Evolutionary conservation across 2,329 filamentous ascomycete species (phyloP).

Genomic region (Eurotiales sp.): DNA sequence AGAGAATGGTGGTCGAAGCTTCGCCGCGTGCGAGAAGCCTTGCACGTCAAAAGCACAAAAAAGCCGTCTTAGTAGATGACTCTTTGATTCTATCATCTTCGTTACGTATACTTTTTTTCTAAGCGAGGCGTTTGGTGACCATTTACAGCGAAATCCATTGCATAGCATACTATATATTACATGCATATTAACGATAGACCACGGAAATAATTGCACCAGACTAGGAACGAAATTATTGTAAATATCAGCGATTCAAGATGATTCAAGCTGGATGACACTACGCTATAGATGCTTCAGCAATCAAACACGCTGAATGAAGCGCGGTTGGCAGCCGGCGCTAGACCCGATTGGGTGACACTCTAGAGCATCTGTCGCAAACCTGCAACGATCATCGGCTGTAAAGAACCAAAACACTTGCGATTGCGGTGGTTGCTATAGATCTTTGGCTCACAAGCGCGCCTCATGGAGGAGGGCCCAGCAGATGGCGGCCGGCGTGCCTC

Average conservation of each 20-base stretch:
- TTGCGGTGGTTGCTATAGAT: background rate
- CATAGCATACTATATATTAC: background rate
- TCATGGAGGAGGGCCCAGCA: conserved; percentile 11
- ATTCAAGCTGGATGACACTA: background rate
- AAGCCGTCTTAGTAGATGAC: no score
- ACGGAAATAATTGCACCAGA: no score
- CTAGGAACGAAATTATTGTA: no score
- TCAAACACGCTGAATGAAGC: no score
- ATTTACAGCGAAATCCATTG: background rate
- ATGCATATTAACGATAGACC: background rate
- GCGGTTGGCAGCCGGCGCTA: conserved; percentile 16
- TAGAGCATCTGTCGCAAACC: background rate
- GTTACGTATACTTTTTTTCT: conserved; percentile 11
- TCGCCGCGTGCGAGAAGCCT: conserved; percentile 66
- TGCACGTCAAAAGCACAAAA: conserved; percentile 61
- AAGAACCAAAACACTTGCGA: background rate
- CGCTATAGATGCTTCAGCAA: no score
- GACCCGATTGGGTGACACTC: background rate
- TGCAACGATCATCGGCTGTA: conserved; percentile 4
- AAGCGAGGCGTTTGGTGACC: conserved; percentile 4
- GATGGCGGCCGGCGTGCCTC: conserved; percentile 16
- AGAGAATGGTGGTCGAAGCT: conserved; percentile 39
- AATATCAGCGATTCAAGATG: no score
- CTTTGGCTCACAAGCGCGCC: conserved; percentile 7
- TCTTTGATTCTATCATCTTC: background rate